Evolutionary conservation across 495 filamentous ascomycete genomes (phyloP).

Genomic region (Trichoderma parareesei): DNA sequence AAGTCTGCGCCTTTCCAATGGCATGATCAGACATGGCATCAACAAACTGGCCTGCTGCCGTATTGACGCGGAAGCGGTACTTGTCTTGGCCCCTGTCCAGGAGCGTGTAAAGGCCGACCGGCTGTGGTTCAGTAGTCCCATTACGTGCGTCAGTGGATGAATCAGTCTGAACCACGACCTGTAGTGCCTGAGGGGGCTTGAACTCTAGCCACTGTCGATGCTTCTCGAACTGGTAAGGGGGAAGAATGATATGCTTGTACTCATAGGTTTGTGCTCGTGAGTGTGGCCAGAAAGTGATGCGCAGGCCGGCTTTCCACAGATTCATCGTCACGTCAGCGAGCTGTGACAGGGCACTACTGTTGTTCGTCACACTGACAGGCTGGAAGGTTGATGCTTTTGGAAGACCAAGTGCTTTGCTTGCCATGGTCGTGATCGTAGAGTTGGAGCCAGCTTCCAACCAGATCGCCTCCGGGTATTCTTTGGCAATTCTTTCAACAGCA

Average conservation of each 20-base stretch:
- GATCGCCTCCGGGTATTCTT: constrained; percentile 22
- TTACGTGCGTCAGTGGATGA: too few species aligned
- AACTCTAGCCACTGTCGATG: constrained; percentile 21
- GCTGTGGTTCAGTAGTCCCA: too few species aligned
- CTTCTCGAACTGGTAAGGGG: constrained; percentile 34
- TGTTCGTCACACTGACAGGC: constrained; percentile 25
- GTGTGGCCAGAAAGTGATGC: not conserved
- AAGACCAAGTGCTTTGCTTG: constrained; percentile 25
- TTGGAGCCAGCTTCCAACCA: constrained; percentile 48
- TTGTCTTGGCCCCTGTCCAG: not conserved
- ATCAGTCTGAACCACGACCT: too few species aligned
- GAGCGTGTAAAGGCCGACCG: not conserved
- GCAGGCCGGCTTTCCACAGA: not conserved
- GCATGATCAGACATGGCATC: not conserved
- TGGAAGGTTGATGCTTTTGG: constrained; percentile 27
- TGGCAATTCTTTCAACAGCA: constrained; percentile 36
- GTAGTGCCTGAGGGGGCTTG: constrained; percentile 10
- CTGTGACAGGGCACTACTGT: not conserved
- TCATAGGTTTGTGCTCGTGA: not conserved
- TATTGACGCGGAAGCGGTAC: not conserved
- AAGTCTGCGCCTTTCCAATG: constrained; percentile 24
- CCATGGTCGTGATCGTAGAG: constrained; percentile 40
- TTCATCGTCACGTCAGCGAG: too few species aligned
- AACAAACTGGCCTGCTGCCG: not conserved
- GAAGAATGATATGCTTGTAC: constrained; percentile 23